Evolutionary conservation across 331 rosid genomes (phyloP), one percentile per base, ranked within the genome.

Genomic region (Quercus phellos): DNA sequence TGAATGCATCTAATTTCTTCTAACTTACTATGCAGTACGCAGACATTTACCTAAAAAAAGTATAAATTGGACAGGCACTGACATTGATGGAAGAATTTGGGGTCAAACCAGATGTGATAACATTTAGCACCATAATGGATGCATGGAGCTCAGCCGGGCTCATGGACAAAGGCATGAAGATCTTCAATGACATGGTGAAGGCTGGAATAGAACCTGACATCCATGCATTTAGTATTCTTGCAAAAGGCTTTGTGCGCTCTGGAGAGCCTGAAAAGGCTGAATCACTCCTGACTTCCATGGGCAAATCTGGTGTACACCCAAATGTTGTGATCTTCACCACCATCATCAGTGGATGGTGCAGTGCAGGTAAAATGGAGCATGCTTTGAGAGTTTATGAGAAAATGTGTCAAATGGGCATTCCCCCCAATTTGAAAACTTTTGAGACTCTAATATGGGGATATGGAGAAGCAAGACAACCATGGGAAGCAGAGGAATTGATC

Each of bases 301-400:
- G 81, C 55, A 89, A 87, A 81, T 86, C 70, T 56, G 83, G 91
- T 26, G 90, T 92, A 73, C 88, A 76, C 50, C 91, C 98, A 35
- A 92, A 92, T 79, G 99, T 94, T 5, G 99, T 94, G 54, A 91
- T 94, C 86, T 94, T 90, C 91, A 94, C 99, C 5, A 94, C 97
- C 84, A 86, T 94, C 77, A 91, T 94, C 10, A 92, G 98, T 24
- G 99, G 99, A 35, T 94, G 97, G 97, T 94, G 99, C 84, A 83
- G 84, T 0, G 82, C 90, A 1, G 95, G 97, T 11, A 87, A 84
- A 87, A 92, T 92, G 99, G 98, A 87, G 61, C 89, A 80, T 1
- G 99, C 99, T 46, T 34, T 78, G 83, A 83, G 80, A 50, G 56
- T 86, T 76, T 87, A 53, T 14, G 90, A 88, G 66, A 90, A 73